Base-by-base conservation (phyloP, 2,329 filamentous ascomycete species). In the Lasiodiplodia citricola region DNA sequence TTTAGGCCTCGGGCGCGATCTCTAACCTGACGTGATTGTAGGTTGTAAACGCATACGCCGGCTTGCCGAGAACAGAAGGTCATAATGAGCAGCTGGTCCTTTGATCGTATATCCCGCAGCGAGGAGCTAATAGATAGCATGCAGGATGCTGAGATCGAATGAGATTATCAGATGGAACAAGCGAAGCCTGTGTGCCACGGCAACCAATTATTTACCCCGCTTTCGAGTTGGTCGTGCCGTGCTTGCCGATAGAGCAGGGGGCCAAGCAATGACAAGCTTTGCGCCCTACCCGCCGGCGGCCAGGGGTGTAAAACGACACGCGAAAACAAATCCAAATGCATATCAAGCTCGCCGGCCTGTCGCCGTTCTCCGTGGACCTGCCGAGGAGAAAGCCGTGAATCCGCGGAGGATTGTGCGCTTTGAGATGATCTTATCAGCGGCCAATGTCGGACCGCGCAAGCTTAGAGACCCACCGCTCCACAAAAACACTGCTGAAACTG, bases 181-280 rank as follows among this genome's bases (percentile, higher is more conserved):
- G 31, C 31, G 31, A 35, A 35, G 8, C 7, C 31, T 35, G 8
- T 35, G 31, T 35, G 31, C 31, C 31, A 47, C 41, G 58, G 58
- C 41, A 63, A 50, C 58, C 2, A 63, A 10, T 60, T 60, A n/a
- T 28, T n/a, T 11, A 60, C 37, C 38, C 57, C 35, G 56, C 21
- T 44, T 35, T 44, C 58, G 35, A 23, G 58, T 25, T 5, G 7
- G n/a, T 28, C 4, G 31, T 57, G 55, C 35, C n/a, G 54, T 58
- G 55, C 55, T 44, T 63, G 25, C 58, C 58, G 58, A 35, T 50
- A 51, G 16, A 62, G 41, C 23, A 44, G 28, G 41, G 55, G 41
- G 25, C 58, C 41, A 51, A 63, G 58, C 58, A 51, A 35, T 10
- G 58, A 63, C 58, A 63, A 63, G 58, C 58, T 63, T 63, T 63